Percentiles rank a stretch among this genome's conserved stretches.
Conservation (phyloP, 1,284 basidiomycete genomes). For the Fomitiporia mediterranea region DNA sequence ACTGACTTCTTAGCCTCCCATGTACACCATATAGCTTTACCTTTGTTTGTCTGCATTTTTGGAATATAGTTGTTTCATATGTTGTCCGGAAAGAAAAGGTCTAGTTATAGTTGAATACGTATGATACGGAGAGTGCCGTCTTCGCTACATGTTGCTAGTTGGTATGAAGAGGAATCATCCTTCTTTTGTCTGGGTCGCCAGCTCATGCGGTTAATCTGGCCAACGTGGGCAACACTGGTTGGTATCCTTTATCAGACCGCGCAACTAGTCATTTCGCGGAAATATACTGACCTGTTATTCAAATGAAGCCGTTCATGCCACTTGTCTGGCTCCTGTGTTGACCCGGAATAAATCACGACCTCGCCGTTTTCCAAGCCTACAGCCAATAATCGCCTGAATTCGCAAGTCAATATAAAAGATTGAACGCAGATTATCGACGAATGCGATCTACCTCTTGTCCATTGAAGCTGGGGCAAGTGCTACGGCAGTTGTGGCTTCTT, state of each 20-base stretch:
- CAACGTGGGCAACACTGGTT: conserved; percentile 57
- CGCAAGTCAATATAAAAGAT: not conserved
- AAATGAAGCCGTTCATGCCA: conserved; percentile 50
- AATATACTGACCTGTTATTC: conserved; percentile 39
- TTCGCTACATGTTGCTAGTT: conserved; percentile 62
- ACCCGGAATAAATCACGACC: conserved; percentile 50
- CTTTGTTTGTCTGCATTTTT: conserved; percentile 28
- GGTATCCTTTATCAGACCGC: conserved; percentile 2
- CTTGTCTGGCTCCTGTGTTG: conserved; percentile 29
- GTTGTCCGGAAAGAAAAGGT: not conserved
- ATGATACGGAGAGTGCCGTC: conserved; percentile 51
- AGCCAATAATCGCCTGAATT: conserved; percentile 54
- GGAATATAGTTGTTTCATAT: conserved; percentile 8
- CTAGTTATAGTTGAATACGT: conserved; percentile 23
- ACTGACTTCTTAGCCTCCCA: conserved; percentile 42
- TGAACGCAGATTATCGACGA: not conserved
- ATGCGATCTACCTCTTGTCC: conserved; percentile 36
- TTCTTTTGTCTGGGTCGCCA: conserved; percentile 48
- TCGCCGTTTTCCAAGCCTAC: conserved; percentile 70
- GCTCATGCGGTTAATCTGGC: conserved; percentile 63
- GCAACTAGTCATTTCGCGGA: not conserved
- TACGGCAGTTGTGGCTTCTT: conserved; percentile 68
- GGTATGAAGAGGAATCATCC: conserved; percentile 22
- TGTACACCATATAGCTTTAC: conserved; percentile 63
- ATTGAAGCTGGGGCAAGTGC: conserved; percentile 47